Base-by-base conservation (phyloP, 208 protist species). In the Trypanosoma brucei region DNA sequence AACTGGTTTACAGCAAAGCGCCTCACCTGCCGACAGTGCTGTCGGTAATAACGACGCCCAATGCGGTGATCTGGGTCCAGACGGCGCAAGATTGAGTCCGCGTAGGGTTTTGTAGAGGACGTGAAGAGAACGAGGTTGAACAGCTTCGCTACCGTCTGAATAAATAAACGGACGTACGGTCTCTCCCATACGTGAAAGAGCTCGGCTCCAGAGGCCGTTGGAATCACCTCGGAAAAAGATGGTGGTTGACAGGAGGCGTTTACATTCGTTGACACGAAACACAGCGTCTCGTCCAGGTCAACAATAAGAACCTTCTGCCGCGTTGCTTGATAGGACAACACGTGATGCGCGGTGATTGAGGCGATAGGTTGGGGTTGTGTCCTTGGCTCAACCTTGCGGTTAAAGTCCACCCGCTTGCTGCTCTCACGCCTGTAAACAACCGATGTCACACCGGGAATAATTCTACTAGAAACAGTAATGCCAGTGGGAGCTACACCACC, bases 281-380 rank as follows among this genome's bases (percentile, higher is more conserved):
- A 92, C 44, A 95, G 82, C n/a, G 89, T 95, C 58, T 95, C 89
- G 55, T 95, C 89, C 13, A 95, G 76, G 66, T 95, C 89, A 39
- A 95, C 76, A 35, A 92, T 86, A n/a, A 95, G 75, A 34, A 95
- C 89, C 63, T 95, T 95, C 58, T 92, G 83, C 2, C 89, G 83
- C 44, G 88, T 94, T 1, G 84, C 88, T 14, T 80, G 83, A 68
- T 94, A 94, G 30, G 84, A 91, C 35, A 94, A 73, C 2, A 94
- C 88, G 72, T 94, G 88, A 55, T 91, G 81, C 1, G 75, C 72
- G 0, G 84, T 91, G 70, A 94, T 94, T 54, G 76, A 82, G 0
- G 84, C 88, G 44, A 92, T 90, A 1, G 73, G 51, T 46, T 84
- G 81, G 31, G 57, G 9, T 44, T 75, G 72, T 31, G 75, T 62